Conservation (phyloP, 371 early-diverging fungal species). For the Synchytrium microbalum region DNA sequence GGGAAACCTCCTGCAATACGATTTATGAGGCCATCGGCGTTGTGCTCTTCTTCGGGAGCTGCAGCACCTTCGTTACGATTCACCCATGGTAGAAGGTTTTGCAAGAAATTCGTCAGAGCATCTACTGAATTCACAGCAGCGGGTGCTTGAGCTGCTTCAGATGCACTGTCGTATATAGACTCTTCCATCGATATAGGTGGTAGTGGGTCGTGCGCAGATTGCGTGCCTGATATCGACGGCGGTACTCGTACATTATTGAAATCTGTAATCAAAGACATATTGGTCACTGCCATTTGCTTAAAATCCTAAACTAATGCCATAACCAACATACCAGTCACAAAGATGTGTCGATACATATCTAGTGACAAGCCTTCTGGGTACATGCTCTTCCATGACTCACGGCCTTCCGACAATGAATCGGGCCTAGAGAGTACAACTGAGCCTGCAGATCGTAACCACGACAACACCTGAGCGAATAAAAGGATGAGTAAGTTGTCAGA, state of each 20-base stretch:
- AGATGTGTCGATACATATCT: slow-evolving; percentile 62
- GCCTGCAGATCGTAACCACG: slow-evolving; percentile 30
- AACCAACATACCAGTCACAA: slow-evolving; percentile 40
- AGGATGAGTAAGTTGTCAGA: slow-evolving; percentile 4
- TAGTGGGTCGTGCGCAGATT: slow-evolving; percentile 65
- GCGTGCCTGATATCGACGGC: slow-evolving; percentile 46
- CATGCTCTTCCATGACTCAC: not conserved
- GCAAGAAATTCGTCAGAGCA: slow-evolving; percentile 6
- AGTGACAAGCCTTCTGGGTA: slow-evolving; percentile 39
- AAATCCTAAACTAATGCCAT: not conserved
- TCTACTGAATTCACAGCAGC: slow-evolving; percentile 5
- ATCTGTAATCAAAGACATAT: not conserved
- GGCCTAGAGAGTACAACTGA: slow-evolving; percentile 14
- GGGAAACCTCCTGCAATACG: slow-evolving; percentile 10
- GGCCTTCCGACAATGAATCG: slow-evolving; percentile 13
- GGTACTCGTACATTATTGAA: slow-evolving; percentile 38
- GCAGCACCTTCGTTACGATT: slow-evolving; percentile 8
- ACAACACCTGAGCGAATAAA: slow-evolving; percentile 20
- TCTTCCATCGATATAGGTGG: slow-evolving; percentile 46
- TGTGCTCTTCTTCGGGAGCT: slow-evolving; percentile 8
- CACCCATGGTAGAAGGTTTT: slow-evolving; percentile 14
- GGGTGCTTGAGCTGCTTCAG: not conserved
- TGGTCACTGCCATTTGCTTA: not conserved
- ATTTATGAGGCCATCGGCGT: slow-evolving; percentile 10
- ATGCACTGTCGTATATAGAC: not conserved